A percentile compares a stretch with the other conserved stretches of the same genome.
phyloP scores from a whole-genome alignment of 2,329 filamentous ascomycete genomes.

The Phialophora chinensis region DNA sequence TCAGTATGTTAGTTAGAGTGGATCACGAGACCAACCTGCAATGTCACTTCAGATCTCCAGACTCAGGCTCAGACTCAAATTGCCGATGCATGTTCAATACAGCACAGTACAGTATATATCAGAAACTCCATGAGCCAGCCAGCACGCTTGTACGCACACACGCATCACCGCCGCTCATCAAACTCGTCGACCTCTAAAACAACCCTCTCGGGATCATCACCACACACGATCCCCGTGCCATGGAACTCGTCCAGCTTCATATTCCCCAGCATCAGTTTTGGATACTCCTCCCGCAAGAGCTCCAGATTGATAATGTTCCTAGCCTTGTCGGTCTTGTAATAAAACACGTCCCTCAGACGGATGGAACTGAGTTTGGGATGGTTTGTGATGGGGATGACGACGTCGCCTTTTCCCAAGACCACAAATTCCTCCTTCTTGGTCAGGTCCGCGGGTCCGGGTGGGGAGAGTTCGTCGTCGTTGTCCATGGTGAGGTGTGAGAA shows the following conservation, averaged over 20 bases:
- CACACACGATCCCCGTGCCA: conserved; percentile 10
- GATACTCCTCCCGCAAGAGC: conserved; percentile 4
- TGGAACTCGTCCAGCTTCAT: neutral
- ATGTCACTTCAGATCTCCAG: too few species aligned
- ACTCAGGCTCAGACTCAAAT: too few species aligned
- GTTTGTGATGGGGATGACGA: conserved; percentile 1
- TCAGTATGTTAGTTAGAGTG: too few species aligned
- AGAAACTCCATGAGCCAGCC: too few species aligned
- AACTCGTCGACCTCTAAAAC: conserved; percentile 11
- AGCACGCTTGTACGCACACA: too few species aligned
- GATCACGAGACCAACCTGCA: too few species aligned
- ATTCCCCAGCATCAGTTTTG: neutral
- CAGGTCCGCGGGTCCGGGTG: neutral
- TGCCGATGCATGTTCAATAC: too few species aligned
- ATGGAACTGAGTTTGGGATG: neutral
- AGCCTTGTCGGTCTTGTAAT: conserved; percentile 9
- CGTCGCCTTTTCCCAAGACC: conserved; percentile 9
- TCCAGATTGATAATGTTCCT: conserved; percentile 14
- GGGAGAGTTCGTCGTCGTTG: neutral
- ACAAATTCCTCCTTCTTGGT: conserved; percentile 1
- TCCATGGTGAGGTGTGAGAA: conserved; percentile 12
- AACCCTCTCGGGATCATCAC: neutral
- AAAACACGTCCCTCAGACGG: conserved; percentile 6
- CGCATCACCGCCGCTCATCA: neutral
- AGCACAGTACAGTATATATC: too few species aligned